Evolutionary conservation across 768 basidiomycete species (phyloP).

Genomic region (Rhizopogon vesiculosus): DNA sequence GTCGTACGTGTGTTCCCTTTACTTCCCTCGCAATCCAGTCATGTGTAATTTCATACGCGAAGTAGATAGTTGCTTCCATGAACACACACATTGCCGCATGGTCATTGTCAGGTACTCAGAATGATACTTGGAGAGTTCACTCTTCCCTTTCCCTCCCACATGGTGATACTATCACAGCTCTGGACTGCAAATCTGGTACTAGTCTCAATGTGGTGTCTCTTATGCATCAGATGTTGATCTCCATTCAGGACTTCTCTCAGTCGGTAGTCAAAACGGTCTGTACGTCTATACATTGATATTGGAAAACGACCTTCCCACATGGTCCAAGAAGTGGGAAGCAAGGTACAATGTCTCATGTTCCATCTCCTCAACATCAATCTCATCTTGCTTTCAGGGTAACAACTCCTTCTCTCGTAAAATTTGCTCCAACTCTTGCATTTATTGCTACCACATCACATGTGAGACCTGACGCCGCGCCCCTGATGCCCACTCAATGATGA

Average conservation of each 20-base stretch:
- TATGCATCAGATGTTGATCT: slow-evolving; percentile 18
- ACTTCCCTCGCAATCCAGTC: slow-evolving; percentile 3
- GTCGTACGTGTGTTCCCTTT: slow-evolving; percentile 49
- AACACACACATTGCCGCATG: slow-evolving; percentile 69
- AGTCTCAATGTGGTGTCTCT: background rate
- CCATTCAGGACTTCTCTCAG: slow-evolving; percentile 64
- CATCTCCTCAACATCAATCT: slow-evolving; percentile 5
- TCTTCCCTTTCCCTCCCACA: slow-evolving; percentile 70
- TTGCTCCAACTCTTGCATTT: slow-evolving; percentile 74
- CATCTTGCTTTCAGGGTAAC: slow-evolving; percentile 34
- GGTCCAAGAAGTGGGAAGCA: slow-evolving; percentile 75
- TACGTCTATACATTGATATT: slow-evolving; percentile 75
- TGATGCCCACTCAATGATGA: slow-evolving; percentile 4
- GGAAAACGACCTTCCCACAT: slow-evolving; percentile 79
- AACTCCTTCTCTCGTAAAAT: slow-evolving; percentile 48
- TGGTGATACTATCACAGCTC: slow-evolving; percentile 46
- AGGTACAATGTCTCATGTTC: slow-evolving; percentile 36
- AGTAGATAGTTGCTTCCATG: slow-evolving; percentile 70
- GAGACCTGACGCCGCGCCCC: slow-evolving; percentile 15
- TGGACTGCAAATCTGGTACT: slow-evolving; percentile 75
- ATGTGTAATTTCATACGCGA: slow-evolving; percentile 7
- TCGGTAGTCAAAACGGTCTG: slow-evolving; percentile 55
- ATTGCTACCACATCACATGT: slow-evolving; percentile 65
- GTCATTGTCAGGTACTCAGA: slow-evolving; percentile 64
- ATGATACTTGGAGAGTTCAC: slow-evolving; percentile 73